phyloP scores from a whole-genome alignment of 1,284 basidiomycete species.

The Malassezia pachydermatis region DNA sequence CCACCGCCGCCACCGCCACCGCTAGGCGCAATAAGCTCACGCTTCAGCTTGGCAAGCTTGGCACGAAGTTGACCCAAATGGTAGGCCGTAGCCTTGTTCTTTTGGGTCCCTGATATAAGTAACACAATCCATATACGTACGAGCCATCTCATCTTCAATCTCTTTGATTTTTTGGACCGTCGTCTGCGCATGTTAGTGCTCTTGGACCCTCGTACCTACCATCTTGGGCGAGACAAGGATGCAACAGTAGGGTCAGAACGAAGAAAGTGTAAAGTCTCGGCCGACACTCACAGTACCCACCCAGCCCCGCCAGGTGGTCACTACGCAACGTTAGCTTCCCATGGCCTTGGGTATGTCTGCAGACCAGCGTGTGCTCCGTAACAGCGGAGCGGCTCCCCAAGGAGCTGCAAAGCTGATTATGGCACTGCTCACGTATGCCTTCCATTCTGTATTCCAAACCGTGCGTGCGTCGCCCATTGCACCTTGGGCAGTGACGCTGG shows the following conservation, averaged over 20 bases:
- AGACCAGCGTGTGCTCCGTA: not conserved
- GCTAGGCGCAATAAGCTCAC: slow-evolving; percentile 78
- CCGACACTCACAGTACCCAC: not conserved
- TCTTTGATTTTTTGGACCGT: slow-evolving; percentile 46
- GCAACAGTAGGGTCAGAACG: slow-evolving; percentile 1
- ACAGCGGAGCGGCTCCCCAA: not conserved
- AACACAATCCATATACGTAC: slow-evolving; percentile 15
- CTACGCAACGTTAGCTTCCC: no score
- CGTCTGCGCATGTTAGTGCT: slow-evolving; percentile 17
- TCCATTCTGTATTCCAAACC: not conserved
- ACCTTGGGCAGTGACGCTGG: not conserved
- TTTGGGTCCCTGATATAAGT: slow-evolving; percentile 59
- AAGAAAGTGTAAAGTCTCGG: slow-evolving; percentile 5
- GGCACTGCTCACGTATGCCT: slow-evolving; percentile 4
- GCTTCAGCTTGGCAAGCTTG: slow-evolving; percentile 89
- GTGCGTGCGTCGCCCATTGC: slow-evolving; percentile 12
- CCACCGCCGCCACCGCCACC: slow-evolving; percentile 70
- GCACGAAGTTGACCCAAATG: slow-evolving; percentile 95
- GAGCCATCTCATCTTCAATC: slow-evolving; percentile 47
- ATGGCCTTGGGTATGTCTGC: not conserved
- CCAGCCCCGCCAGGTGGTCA: not conserved
- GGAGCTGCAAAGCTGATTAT: slow-evolving; percentile 3
- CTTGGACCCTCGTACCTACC: slow-evolving; percentile 1
- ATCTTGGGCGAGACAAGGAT: slow-evolving; percentile 7
- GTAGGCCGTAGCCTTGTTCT: slow-evolving; percentile 73